phyloP scores from a whole-genome alignment of 176 grass and related monocot genomes.

The Zoysia pacifica region DNA sequence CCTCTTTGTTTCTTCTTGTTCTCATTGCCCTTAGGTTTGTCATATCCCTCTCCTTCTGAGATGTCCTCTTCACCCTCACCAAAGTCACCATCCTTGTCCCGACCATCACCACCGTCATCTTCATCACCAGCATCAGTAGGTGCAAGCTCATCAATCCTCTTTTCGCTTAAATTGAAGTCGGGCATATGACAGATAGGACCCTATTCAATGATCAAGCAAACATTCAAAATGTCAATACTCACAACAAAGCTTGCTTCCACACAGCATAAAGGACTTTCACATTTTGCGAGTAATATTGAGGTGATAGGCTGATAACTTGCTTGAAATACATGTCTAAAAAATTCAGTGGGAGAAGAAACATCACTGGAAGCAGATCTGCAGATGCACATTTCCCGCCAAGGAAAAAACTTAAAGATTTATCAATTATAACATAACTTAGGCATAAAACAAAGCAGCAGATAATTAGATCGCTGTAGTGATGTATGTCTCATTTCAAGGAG shows the following conservation, averaged over 20 bases:
- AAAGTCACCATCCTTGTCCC: constrained; percentile 55
- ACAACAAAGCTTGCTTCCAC: constrained; percentile 18
- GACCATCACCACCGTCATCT: constrained; percentile 39
- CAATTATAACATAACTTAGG: not conserved
- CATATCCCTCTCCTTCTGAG: constrained; percentile 64
- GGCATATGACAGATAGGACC: constrained; percentile 30
- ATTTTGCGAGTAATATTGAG: not conserved
- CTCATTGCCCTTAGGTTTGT: constrained; percentile 51
- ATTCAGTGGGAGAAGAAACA: not conserved
- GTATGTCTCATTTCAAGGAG: not conserved
- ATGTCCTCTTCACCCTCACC: constrained; percentile 62
- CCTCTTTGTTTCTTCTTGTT: constrained; percentile 56
- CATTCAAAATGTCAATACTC: not conserved
- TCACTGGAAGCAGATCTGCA: not conserved
- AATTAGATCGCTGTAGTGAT: not conserved
- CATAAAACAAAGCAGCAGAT: not conserved
- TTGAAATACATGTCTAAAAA: constrained; percentile 15
- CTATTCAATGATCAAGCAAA: constrained; percentile 41
- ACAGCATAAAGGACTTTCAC: not conserved
- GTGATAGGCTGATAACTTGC: not conserved
- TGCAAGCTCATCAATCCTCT: constrained; percentile 36
- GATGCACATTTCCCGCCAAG: not conserved
- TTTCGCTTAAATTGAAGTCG: constrained; percentile 37
- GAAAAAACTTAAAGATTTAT: not conserved
- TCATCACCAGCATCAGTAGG: constrained; percentile 66